These are phyloP conservation scores for Leccinum fibrillosum DNA, from an alignment of 768 basidiomycete species.

Conservation along the genomic window DNA sequence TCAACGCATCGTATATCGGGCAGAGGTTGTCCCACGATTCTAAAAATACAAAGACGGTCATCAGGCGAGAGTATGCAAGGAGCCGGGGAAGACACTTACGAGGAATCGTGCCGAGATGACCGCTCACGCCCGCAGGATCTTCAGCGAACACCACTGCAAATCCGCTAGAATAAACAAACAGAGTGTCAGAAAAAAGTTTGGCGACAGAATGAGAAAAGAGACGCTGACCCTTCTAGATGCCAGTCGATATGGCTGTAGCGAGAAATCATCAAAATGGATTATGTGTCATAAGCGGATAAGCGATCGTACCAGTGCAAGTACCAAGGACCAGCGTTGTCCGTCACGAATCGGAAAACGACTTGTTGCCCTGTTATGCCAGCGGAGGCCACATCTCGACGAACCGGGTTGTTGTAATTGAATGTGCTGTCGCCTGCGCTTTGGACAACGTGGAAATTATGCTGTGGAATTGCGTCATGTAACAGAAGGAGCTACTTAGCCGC, in stretches of 20 bases:
- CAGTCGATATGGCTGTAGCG: slow-evolving; percentile 27
- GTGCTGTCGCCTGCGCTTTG: slow-evolving; percentile 26
- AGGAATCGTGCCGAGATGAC: slow-evolving; percentile 15
- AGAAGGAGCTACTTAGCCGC: not conserved
- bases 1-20: slow-evolving; percentile 20
- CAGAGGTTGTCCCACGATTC: slow-evolving; percentile 27
- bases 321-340: slow-evolving; percentile 66
- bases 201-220: not conserved
- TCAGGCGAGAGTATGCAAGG: not conserved
- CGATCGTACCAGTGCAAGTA: slow-evolving; percentile 37
- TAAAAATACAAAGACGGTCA: slow-evolving; percentile 8
- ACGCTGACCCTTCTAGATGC: slow-evolving; percentile 25
- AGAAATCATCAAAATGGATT: slow-evolving; percentile 1
- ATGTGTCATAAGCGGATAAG: not conserved
- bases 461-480: slow-evolving; percentile 1
- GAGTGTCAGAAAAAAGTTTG: not conserved
- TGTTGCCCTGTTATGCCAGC: slow-evolving; percentile 35
- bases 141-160: slow-evolving; percentile 29
- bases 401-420: slow-evolving; percentile 37
- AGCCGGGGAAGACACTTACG: slow-evolving; percentile 5
- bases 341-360: slow-evolving; percentile 53
- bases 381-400: slow-evolving; percentile 30
- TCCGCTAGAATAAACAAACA: slow-evolving; percentile 12
- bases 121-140: slow-evolving; percentile 16
- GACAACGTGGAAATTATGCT: slow-evolving; percentile 37